These are phyloP conservation scores for Colletotrichum sublineola DNA, from an alignment of 2,329 filamentous ascomycete species.

Conservation along the genomic window DNA sequence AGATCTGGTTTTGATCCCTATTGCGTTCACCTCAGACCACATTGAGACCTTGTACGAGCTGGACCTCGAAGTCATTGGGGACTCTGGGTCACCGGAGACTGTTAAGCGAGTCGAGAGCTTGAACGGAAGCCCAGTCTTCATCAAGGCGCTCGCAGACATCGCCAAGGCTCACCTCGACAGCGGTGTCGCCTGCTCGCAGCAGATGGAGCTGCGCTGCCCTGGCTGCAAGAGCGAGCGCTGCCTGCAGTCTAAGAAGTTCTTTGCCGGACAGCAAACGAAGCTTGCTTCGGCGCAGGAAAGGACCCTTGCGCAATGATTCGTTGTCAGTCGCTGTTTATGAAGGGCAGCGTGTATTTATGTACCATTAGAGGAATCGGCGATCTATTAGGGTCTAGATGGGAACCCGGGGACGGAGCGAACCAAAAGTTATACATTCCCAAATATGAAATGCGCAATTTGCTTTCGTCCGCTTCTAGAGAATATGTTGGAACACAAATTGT, in stretches of 20 bases:
- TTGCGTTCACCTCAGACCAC: constrained; percentile 98
- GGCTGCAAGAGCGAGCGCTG: constrained; percentile 93
- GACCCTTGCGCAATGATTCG: constrained; percentile 19
- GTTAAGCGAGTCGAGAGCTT: constrained; percentile 93
- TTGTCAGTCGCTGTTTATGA: not conserved
- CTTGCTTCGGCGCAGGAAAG: constrained; percentile 23
- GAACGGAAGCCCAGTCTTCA: constrained; percentile 92
- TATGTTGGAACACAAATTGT: not conserved
- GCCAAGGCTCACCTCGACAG: constrained; percentile 83
- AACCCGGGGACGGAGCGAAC: not conserved
- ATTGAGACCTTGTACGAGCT: constrained; percentile 97
- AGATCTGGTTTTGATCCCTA: constrained; percentile 90
- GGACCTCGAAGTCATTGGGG: constrained; percentile 94
- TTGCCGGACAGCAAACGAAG: constrained; percentile 56
- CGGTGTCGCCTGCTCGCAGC: constrained; percentile 77
- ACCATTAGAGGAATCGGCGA: constrained; percentile 21
- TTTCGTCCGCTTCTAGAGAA: no score
- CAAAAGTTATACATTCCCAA: constrained; percentile 21
- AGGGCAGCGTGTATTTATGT: constrained; percentile 32
- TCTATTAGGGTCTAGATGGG: constrained; percentile 30
- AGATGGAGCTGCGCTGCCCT: constrained; percentile 93
- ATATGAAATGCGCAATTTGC: not conserved
- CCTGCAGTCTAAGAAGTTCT: constrained; percentile 80
- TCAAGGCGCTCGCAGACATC: constrained; percentile 88
- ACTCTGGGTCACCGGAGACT: constrained; percentile 80